Evolutionary conservation across 495 filamentous ascomycete genomes (phyloP).

Genomic region (Bacidia gigantensis): DNA sequence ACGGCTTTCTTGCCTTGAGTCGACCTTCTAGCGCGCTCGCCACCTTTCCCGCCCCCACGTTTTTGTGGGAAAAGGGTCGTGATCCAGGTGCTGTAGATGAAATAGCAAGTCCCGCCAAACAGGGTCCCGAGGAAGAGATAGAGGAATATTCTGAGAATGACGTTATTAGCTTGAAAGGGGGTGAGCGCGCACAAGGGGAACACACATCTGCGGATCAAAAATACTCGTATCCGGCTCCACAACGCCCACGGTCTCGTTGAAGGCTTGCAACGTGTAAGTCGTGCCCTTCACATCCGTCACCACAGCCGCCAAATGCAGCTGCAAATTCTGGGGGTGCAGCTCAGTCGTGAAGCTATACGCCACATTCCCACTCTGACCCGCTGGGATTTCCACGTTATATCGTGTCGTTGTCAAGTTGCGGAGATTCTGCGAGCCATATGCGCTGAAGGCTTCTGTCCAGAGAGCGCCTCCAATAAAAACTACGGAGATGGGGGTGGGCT

Average conservation of each 20-base stretch:
- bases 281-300: constrained; percentile 48
- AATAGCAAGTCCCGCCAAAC: constrained; percentile 73
- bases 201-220: constrained; percentile 93
- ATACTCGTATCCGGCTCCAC: constrained; percentile 87
- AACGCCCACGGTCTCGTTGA: constrained; percentile 77
- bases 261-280: constrained; percentile 64
- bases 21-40: constrained; percentile 43
- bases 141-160: constrained; percentile 65
- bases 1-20: constrained; percentile 49
- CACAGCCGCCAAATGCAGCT: constrained; percentile 64
- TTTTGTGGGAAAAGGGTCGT: constrained; percentile 92
- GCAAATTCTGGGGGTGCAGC: constrained; percentile 83
- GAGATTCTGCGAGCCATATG: constrained; percentile 42
- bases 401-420: constrained; percentile 71
- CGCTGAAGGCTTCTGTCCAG: constrained; percentile 40
- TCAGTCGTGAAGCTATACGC: constrained; percentile 80
- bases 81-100: constrained; percentile 97
- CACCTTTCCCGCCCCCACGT: constrained; percentile 50
- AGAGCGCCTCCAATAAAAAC: constrained; percentile 68
- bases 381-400: constrained; percentile 62
- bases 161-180: constrained; percentile 18
- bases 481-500: constrained; percentile 61
- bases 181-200: not conserved
- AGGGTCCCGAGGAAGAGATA: constrained; percentile 77
- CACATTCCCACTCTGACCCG: constrained; percentile 60